Conservation (phyloP, 768 basidiomycete species). For the Macrolepiota fuliginosa region DNA sequence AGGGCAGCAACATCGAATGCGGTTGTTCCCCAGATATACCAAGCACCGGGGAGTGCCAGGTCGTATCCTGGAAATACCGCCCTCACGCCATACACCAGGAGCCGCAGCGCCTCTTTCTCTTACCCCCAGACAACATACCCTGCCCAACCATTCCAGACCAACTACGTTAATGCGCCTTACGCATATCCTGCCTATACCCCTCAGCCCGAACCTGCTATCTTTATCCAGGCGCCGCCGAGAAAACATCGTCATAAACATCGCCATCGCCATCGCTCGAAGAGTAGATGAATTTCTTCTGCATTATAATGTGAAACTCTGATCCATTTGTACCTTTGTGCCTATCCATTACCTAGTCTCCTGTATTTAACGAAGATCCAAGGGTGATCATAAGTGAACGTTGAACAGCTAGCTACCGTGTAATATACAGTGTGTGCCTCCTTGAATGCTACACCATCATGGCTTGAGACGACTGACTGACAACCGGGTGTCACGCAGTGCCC, state of each 20-base stretch:
- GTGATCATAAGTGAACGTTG: too few species aligned
- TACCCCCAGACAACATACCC: conserved; percentile 13
- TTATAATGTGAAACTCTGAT: background rate
- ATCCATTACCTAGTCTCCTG: background rate
- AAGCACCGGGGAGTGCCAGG: background rate
- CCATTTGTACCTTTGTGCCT: background rate
- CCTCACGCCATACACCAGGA: background rate
- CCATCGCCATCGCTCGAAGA: conserved; percentile 24
- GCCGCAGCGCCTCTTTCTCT: conserved; percentile 15
- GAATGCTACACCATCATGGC: background rate
- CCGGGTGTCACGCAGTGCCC: too few species aligned
- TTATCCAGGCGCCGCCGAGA: conserved; percentile 21
- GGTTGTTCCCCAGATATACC: background rate
- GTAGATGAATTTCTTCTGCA: background rate
- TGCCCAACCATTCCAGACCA: background rate
- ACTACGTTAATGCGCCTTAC: conserved; percentile 6
- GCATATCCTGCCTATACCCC: background rate
- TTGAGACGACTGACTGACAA: background rate
- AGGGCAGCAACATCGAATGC: conserved; percentile 19
- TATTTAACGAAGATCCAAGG: background rate
- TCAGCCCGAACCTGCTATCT: conserved; percentile 16
- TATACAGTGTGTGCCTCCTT: background rate
- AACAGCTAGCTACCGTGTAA: background rate
- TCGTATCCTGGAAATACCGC: background rate
- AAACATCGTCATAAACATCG: conserved; percentile 26